Base-by-base conservation (phyloP, 1,284 basidiomycete genomes). In the Phellopilus nigrolimitatus region DNA sequence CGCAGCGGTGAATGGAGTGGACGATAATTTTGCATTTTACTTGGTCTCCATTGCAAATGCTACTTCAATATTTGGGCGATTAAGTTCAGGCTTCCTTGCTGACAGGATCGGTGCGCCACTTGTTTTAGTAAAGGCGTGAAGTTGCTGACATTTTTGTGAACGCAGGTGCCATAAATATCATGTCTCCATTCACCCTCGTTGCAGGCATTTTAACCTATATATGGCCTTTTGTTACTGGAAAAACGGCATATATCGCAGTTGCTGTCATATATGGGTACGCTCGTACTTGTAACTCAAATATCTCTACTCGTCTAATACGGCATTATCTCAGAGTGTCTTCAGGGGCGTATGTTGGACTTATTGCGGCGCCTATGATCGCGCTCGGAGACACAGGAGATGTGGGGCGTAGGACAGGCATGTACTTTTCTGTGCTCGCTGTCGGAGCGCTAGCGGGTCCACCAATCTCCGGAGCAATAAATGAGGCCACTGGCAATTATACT, bases 1-100 rank as follows among this genome's bases (percentile, higher is more conserved):
- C 49, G 73, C 73, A 3, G 64, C 64, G 6, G 59, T 60, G 2
- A 62, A 67, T 25, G 75, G 75, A 2, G 56, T 78, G 3, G 63
- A 70, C 0, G 58, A 67, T 10, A 64, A 70, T n/a, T 71, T 76
- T 53, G 66, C 75, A 0, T 77, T 76, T 60, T 78, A 78, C 56
- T 67, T 79, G 4, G 68, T 78, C 28, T 68, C 73, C 40, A 74
- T 79, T 21, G 69, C 71, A 3, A 79, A 79, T 56, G 74, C 70
- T 22, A 60, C 68, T 19, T 74, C 72, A 4, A 63, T 68, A 4
- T 49, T 72, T 15, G 75, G 75, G 10, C 70, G 76, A 19, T 50
- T 76, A 22, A 41, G 59, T 5, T 63, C 68, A 15, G 76, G 71
- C 1, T 24, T 72, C 6, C 40, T 72, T 19, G 64, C 69, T 9